Base-by-base conservation (phyloP, 2,329 filamentous ascomycete species). In the Coniella vitis region DNA sequence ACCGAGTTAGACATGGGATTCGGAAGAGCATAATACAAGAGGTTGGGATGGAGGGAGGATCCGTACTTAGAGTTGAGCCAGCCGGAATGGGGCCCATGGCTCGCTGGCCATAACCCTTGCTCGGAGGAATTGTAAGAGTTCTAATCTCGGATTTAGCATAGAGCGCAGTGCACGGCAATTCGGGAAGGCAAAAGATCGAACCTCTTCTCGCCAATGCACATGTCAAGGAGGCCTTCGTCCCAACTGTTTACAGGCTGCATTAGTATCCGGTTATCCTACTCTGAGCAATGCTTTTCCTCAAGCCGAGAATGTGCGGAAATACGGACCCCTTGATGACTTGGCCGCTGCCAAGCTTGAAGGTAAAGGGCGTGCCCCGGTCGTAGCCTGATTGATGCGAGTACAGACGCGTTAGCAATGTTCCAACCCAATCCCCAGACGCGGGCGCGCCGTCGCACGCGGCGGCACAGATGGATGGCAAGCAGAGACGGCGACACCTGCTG, bases 161-260 rank as follows among this genome's bases (percentile, higher is more conserved):
- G 34, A 14, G 22, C 32, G 35, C 35, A 32, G 37, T 29, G 34
- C 39, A 34, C 31, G 12, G 10, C 22, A 39, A 7, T n/a, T 20
- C 10, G 14, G 19, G 12, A 17, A 34, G 29, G 12, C 20, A 10
- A 13, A 21, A 38, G 13, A 51, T 41, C 32, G 69, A 59, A 73
- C 75, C 78, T 80, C 75, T 90, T 91, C 75, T 97, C 91, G 54
- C 93, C 91, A 59, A 94, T 86, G 69, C 93, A 97, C 90, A 97
- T 96, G 62, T 87, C 87, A 47, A 93, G 60, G 35, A 97, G 77
- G 43, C 91, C 91, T 64, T 94, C 69, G 60, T 97, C 91, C 91
- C 90, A 96, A 63, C 84, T 87, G 54, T 38, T 47, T 20, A 21
- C 10, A 13, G 14, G 35, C 54, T 16, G 58, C 25, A 29, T 56